Base-by-base conservation (phyloP, 768 basidiomycete genomes). In the Pisolithus orientalis region DNA sequence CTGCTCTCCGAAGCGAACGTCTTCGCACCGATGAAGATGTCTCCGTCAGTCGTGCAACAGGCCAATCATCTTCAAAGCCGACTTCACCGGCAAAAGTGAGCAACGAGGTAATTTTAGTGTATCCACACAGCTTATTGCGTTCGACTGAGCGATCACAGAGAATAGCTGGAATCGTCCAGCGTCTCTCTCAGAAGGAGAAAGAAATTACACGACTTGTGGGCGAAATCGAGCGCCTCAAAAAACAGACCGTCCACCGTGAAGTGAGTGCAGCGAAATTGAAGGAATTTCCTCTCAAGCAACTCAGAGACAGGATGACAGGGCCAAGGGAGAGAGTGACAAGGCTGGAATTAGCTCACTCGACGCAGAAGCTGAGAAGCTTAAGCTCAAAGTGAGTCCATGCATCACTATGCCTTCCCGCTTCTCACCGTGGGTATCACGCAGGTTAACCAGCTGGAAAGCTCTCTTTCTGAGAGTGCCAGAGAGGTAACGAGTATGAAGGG, bases 171-270 rank as follows among this genome's bases (percentile, higher is more conserved):
- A 62, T 94, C 17, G 80, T 92, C 8, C 89, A 91, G 60, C 82
- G 89, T 9, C 74, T 94, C 14, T 80, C 87, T 3, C 79, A 84
- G 64, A 93, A 92, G 65, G 93, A 96, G 71, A 90, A 87, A 60
- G 82, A 93, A 65, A 87, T 91, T 1, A 63, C 81, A 2, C 81
- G 84, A 51, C 75, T 94, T 1, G 84, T 85, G 62, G 76, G 76
- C 4, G 87, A 93, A 61, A 68, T 94, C 17, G 85, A 84, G 51
- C 74, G 76, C 16, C 68, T 84, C 57, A 82, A 79, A 58, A 70
- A 73, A 5, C 78, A 82, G 63, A 80, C 79, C 64, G 81, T 80
- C 5, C 72, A 77, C 25, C 86, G 89, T 56, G 75, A 76, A 39
- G 88, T 90, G 58, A 47, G 83, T 64, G 34, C 10, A n/a, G 1